A percentile compares a stretch with the other conserved stretches of the same genome.
Conservation (phyloP, 129 eudicot genomes). For the Lactuca saligna region DNA sequence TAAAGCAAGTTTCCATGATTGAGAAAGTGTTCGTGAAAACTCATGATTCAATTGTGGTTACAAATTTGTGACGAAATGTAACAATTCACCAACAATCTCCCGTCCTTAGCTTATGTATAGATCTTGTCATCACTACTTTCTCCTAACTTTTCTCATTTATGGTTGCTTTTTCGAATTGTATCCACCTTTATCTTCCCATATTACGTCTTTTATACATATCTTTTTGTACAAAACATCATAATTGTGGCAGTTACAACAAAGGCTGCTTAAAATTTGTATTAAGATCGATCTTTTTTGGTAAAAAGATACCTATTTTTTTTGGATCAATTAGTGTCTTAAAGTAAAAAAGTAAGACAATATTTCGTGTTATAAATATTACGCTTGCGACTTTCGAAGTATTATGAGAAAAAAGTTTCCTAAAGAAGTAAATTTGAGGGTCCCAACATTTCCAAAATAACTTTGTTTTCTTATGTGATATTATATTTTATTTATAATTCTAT, state of each 20-base stretch:
- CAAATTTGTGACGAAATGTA: slow-evolving; percentile 25
- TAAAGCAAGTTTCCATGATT: slow-evolving; percentile 7
- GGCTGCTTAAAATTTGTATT: neutral
- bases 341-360: neutral
- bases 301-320: neutral
- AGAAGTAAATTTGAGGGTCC: neutral
- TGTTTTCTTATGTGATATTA: neutral
- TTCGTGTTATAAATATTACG: neutral
- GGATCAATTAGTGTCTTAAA: neutral
- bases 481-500: too few relatives aligned
- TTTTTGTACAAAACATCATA: neutral
- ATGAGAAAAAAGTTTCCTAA: neutral
- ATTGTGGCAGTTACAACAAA: slow-evolving; percentile 5
- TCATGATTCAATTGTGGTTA: slow-evolving; percentile 20
- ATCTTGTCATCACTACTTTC: slow-evolving; percentile 27
- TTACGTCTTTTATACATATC: slow-evolving; percentile 4
- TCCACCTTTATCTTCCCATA: neutral
- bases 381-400: neutral
- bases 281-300: neutral
- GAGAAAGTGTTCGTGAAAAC: slow-evolving; percentile 25
- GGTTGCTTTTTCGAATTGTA: neutral
- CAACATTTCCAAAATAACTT: neutral
- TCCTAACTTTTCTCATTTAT: neutral
- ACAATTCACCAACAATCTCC: slow-evolving; percentile 29
- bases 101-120: slow-evolving; percentile 23